Percentiles rank a stretch among this genome's conserved stretches.
Evolutionary conservation across 2,329 filamentous ascomycete genomes (phyloP).

Genomic region (Fusarium sp.): DNA sequence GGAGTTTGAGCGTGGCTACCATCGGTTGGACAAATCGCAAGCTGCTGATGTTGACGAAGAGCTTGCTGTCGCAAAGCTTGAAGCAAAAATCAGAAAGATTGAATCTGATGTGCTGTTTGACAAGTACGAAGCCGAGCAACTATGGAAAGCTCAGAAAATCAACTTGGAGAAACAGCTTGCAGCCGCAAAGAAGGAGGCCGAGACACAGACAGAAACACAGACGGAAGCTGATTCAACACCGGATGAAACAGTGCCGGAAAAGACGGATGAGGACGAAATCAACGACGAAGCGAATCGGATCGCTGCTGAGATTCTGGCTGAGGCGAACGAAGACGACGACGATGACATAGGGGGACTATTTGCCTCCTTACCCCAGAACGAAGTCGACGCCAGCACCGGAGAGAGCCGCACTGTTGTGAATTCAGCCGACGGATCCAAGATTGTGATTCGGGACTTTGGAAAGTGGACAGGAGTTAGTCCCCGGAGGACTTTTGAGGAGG

Average conservation of each 20-base stretch:
- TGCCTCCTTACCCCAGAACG: slow-evolving; percentile 69
- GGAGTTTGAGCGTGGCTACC: slow-evolving; percentile 62
- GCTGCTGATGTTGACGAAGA: slow-evolving; percentile 44
- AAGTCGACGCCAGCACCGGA: slow-evolving; percentile 69
- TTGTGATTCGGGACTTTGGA: slow-evolving; percentile 84
- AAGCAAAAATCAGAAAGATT: slow-evolving; percentile 80
- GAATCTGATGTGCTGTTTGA: slow-evolving; percentile 84
- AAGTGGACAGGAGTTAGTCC: slow-evolving; percentile 83
- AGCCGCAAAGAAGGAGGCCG: slow-evolving; percentile 55
- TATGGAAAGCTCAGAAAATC: slow-evolving; percentile 72
- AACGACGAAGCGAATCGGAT: slow-evolving; percentile 68
- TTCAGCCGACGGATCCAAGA: slow-evolving; percentile 62
- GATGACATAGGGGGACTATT: slow-evolving; percentile 66
- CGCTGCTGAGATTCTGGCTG: slow-evolving; percentile 68
- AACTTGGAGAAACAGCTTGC: slow-evolving; percentile 72
- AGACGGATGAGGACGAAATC: slow-evolving; percentile 58
- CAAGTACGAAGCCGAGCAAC: slow-evolving; percentile 69
- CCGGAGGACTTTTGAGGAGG: slow-evolving; percentile 82
- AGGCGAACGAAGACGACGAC: slow-evolving; percentile 60
- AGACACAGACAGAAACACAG: slow-evolving; percentile 34
- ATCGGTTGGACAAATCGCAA: slow-evolving; percentile 31
- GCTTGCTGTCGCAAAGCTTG: slow-evolving; percentile 71
- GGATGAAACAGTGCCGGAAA: slow-evolving; percentile 40
- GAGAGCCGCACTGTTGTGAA: slow-evolving; percentile 68
- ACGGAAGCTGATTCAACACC: slow-evolving; percentile 27